These are phyloP conservation scores for Onygenales sp. DNA, from an alignment of 2,329 filamentous ascomycete species.

Conservation along the genomic window DNA sequence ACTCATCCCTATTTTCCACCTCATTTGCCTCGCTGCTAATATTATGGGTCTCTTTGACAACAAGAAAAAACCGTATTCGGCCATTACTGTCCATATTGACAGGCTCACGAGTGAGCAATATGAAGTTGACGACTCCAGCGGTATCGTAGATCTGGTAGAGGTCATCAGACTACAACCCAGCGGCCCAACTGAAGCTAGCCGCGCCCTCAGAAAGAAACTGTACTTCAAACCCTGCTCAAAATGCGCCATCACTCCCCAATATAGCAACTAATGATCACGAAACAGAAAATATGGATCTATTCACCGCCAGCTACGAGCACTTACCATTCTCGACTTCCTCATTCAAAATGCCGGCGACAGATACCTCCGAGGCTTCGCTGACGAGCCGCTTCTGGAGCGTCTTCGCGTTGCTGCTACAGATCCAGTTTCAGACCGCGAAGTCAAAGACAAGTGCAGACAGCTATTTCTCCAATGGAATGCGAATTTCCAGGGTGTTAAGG, in stretches of 20 bases:
- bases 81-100: conserved; percentile 87
- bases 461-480: conserved; percentile 80
- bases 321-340: conserved; percentile 81
- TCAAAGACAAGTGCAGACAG: conserved; percentile 79
- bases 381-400: conserved; percentile 85
- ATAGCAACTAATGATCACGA: conserved; percentile 7
- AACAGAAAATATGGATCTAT: conserved; percentile 79
- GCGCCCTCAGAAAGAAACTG: conserved; percentile 93
- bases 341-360: conserved; percentile 87
- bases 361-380: conserved; percentile 79
- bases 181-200: conserved; percentile 79
- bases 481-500: conserved; percentile 70
- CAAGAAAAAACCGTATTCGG: conserved; percentile 76
- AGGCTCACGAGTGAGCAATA: conserved; percentile 80
- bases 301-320: conserved; percentile 82
- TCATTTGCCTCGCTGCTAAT: not conserved
- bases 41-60: not conserved
- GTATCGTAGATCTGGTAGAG: conserved; percentile 89
- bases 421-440: conserved; percentile 70
- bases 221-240: conserved; percentile 28
- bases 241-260: not conserved
- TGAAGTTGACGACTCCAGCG: conserved; percentile 82
- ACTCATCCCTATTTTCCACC: not conserved
- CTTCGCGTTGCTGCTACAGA: conserved; percentile 81
- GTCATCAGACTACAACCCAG: conserved; percentile 81